These are phyloP conservation scores for Penicillium oxalicum DNA, from an alignment of 2,329 filamentous ascomycete genomes.

Conservation along the genomic window DNA sequence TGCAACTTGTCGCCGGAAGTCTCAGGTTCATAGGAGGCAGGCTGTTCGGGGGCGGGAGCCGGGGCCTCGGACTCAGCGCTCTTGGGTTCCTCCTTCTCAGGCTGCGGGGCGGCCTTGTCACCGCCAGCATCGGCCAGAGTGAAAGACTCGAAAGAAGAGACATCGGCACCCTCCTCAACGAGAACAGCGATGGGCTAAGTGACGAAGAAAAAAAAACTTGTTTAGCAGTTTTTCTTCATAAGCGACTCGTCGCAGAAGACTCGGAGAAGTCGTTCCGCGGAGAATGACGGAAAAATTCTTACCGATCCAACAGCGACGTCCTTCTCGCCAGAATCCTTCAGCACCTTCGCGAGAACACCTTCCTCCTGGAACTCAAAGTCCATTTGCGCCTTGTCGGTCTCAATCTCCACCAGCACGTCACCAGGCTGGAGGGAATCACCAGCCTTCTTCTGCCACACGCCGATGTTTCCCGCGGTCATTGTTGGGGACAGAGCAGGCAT, in stretches of 20 bases:
- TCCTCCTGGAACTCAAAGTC: slow-evolving; percentile 99
- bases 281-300: slow-evolving; percentile 44
- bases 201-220: slow-evolving; percentile 7
- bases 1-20: slow-evolving; percentile 71
- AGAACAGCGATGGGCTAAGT: slow-evolving; percentile 86
- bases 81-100: slow-evolving; percentile 55
- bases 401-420: slow-evolving; percentile 95
- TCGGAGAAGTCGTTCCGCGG: slow-evolving; percentile 1
- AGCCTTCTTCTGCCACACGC: slow-evolving; percentile 94
- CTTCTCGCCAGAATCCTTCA: slow-evolving; percentile 90
- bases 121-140: slow-evolving; percentile 85
- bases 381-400: slow-evolving; percentile 99
- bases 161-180: slow-evolving; percentile 83
- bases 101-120: slow-evolving; percentile 59
- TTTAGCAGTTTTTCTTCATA: neutral
- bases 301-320: slow-evolving; percentile 92
- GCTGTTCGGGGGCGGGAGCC: slow-evolving; percentile 54
- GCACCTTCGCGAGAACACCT: slow-evolving; percentile 86
- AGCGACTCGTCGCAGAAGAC: neutral
- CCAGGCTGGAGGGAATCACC: slow-evolving; percentile 83
- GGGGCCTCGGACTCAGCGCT: slow-evolving; percentile 44
- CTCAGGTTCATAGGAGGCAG: slow-evolving; percentile 59
- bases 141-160: slow-evolving; percentile 84
- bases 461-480: slow-evolving; percentile 95
- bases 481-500: slow-evolving; percentile 98